phyloP scores from a whole-genome alignment of 75 land plant genomes.

The Azolla pinnata region DNA sequence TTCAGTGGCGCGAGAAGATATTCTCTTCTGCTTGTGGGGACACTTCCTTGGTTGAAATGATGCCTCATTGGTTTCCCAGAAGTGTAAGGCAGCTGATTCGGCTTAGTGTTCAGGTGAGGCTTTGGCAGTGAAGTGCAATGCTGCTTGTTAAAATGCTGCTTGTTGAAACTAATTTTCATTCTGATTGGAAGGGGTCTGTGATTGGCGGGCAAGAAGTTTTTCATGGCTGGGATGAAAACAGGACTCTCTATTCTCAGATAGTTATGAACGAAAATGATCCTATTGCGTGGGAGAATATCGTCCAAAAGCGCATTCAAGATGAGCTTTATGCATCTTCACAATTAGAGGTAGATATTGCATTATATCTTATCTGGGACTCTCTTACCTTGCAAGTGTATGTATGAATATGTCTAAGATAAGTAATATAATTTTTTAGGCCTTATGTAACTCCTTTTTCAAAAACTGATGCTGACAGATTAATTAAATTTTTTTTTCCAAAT shows the following conservation, averaged over 20 bases:
- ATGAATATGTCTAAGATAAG: too few species aligned
- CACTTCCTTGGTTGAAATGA: constrained; percentile 67
- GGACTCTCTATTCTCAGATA: constrained; percentile 13
- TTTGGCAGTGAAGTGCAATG: too few species aligned
- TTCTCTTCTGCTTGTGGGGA: constrained; percentile 71
- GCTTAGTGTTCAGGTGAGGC: constrained; percentile 84
- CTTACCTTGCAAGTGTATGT: too few species aligned
- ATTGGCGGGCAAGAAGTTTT: constrained; percentile 42
- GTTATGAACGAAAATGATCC: constrained; percentile 38
- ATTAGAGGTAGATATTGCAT: constrained; percentile 32
- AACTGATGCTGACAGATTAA: too few species aligned
- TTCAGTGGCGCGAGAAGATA: constrained; percentile 69
- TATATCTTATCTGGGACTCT: too few species aligned
- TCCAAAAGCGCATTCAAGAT: constrained; percentile 61
- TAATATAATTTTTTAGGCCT: too few species aligned
- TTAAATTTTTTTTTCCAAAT: constrained; percentile 10
- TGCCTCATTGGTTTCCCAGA: constrained; percentile 84
- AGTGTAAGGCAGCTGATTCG: constrained; percentile 52
- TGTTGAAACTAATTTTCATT: too few species aligned
- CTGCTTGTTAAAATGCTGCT: too few species aligned
- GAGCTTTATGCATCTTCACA: constrained; percentile 61
- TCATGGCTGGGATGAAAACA: constrained; percentile 13
- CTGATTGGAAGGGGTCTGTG: constrained; percentile 63
- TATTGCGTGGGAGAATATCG: constrained; percentile 58
- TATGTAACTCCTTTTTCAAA: too few species aligned